Conservation (phyloP, 2,329 filamentous ascomycete genomes). For the Penicillium hordei region DNA sequence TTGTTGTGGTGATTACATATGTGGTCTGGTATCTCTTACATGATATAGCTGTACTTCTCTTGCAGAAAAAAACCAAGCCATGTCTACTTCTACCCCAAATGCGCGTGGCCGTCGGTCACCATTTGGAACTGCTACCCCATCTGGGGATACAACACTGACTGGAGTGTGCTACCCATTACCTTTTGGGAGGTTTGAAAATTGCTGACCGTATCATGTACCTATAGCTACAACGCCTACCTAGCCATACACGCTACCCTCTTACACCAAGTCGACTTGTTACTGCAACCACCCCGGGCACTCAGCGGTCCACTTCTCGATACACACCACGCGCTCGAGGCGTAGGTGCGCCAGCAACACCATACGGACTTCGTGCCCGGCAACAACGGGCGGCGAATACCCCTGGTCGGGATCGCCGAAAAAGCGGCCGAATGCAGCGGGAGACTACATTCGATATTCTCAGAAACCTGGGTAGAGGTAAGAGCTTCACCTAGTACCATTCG, state of each 20-base stretch:
- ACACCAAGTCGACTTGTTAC: constrained; percentile 38
- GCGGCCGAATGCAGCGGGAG: constrained; percentile 52
- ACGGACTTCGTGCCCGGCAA: constrained; percentile 56
- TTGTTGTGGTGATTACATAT: not conserved
- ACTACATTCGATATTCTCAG: constrained; percentile 57
- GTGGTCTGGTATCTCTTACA: not conserved
- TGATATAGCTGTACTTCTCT: not conserved
- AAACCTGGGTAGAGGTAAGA: constrained; percentile 53
- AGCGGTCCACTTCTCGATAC: constrained; percentile 34
- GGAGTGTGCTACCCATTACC: constrained; percentile 16
- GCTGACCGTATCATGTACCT: not conserved
- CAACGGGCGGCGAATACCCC: constrained; percentile 55
- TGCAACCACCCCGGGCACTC: constrained; percentile 33
- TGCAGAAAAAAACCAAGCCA: not conserved
- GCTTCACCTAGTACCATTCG: not conserved
- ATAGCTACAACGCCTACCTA: constrained; percentile 38
- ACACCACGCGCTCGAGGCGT: constrained; percentile 35
- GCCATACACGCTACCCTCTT: constrained; percentile 32
- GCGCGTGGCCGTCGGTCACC: constrained; percentile 30
- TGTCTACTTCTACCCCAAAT: constrained; percentile 33
- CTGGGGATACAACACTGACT: constrained; percentile 32
- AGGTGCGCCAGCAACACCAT: constrained; percentile 53
- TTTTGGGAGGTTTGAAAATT: not conserved
- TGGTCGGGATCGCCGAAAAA: constrained; percentile 50
- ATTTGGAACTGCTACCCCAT: constrained; percentile 25